Conservation (phyloP, 1,284 basidiomycete genomes). For the Cutaneotrichosporon sp. region DNA sequence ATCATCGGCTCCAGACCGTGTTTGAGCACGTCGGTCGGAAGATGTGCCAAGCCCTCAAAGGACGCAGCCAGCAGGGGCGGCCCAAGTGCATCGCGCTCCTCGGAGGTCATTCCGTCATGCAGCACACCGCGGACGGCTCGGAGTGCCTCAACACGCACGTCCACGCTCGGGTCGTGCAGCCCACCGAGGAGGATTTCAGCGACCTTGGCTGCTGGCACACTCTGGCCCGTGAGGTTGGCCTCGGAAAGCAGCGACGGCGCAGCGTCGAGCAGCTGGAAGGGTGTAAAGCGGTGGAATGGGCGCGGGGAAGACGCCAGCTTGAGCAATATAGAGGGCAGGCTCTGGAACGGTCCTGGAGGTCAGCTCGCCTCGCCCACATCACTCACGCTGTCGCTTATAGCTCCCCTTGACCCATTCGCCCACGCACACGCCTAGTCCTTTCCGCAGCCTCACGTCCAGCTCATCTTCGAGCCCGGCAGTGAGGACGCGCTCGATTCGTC, state of each 20-base stretch:
- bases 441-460: conserved; percentile 39
- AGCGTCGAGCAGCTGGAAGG: conserved; percentile 37
- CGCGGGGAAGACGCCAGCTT: conserved; percentile 30
- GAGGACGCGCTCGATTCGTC: conserved; percentile 37
- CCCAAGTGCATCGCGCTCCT: conserved; percentile 30
- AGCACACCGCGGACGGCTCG: conserved; percentile 36
- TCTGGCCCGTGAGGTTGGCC: conserved; percentile 22
- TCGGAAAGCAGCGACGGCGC: conserved; percentile 32
- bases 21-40: conserved; percentile 28
- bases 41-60: conserved; percentile 21
- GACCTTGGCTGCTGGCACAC: conserved; percentile 27
- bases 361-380: too few relatives aligned
- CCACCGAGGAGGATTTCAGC: conserved; percentile 36
- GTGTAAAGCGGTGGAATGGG: conserved; percentile 40
- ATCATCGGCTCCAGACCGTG: conserved; percentile 59
- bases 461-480: conserved; percentile 42
- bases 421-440: conserved; percentile 37
- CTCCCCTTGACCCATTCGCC: conserved; percentile 39
- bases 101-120: conserved; percentile 27
- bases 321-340: conserved; percentile 34
- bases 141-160: conserved; percentile 40
- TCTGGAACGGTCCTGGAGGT: conserved; percentile 31
- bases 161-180: conserved; percentile 36
- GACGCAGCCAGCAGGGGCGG: conserved; percentile 24
- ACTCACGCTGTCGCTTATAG: conserved; percentile 34